These are phyloP conservation scores for Harringtonia aguacate DNA, from an alignment of 2,329 filamentous ascomycete genomes.

Conservation along the genomic window DNA sequence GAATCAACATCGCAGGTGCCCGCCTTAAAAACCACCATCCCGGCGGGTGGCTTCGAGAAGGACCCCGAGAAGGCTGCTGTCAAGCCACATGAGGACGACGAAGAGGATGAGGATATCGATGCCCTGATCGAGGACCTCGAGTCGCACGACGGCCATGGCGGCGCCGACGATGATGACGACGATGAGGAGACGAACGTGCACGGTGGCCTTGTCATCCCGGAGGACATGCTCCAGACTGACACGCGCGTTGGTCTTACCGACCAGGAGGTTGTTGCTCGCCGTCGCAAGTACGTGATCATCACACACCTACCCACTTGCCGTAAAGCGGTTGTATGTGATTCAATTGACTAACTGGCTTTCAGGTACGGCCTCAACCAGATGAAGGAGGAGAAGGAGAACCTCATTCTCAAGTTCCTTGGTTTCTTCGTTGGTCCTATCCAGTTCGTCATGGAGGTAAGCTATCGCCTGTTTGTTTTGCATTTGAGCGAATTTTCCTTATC, in stretches of 20 bases:
- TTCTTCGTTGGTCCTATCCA: constrained; percentile 87
- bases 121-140: constrained; percentile 80
- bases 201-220: constrained; percentile 54
- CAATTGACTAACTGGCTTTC: neutral
- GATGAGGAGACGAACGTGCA: constrained; percentile 31
- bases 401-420: constrained; percentile 69
- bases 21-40: constrained; percentile 53
- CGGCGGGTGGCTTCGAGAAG: constrained; percentile 48
- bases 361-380: constrained; percentile 69
- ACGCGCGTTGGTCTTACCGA: constrained; percentile 59
- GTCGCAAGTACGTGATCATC: constrained; percentile 44
- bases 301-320: neutral
- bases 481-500: neutral
- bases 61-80: constrained; percentile 39
- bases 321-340: neutral
- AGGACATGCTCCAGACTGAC: constrained; percentile 63
- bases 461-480: neutral
- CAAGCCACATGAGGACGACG: constrained; percentile 41
- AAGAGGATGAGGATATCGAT: constrained; percentile 77
- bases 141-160: constrained; percentile 62
- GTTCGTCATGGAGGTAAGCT: constrained; percentile 79
- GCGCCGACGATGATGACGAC: constrained; percentile 50
- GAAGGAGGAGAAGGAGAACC: constrained; percentile 79
- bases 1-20: constrained; percentile 42
- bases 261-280: constrained; percentile 50